Evolutionary conservation across 495 filamentous ascomycete genomes (phyloP).

Genomic region (Trypethelium eluteriae): DNA sequence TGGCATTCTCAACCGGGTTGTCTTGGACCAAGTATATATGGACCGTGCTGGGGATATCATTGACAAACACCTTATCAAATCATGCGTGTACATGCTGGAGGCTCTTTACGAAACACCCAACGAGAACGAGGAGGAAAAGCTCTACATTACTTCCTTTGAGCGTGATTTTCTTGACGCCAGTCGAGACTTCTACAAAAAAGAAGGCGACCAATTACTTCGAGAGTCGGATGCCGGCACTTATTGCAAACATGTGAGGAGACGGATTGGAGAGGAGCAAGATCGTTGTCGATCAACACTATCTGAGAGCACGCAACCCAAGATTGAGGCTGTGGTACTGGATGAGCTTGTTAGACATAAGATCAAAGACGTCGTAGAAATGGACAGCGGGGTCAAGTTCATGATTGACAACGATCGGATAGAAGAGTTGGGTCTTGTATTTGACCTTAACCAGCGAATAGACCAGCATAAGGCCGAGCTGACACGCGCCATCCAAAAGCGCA

Average conservation of each 20-base stretch:
- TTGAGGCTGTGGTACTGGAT: constrained; percentile 67
- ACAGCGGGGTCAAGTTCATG: constrained; percentile 83
- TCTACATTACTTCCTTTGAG: constrained; percentile 83
- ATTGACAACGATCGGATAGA: constrained; percentile 77
- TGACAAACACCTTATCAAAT: constrained; percentile 70
- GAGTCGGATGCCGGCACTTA: constrained; percentile 75
- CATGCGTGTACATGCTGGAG: constrained; percentile 85
- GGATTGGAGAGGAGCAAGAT: constrained; percentile 71
- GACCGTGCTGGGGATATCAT: constrained; percentile 87
- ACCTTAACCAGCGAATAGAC: constrained; percentile 72
- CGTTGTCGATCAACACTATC: constrained; percentile 75
- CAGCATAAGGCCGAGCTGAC: constrained; percentile 62
- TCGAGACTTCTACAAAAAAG: constrained; percentile 61
- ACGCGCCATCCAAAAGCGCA: constrained; percentile 59
- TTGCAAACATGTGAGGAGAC: constrained; percentile 64
- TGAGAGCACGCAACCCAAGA: constrained; percentile 59
- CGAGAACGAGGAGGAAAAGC: constrained; percentile 64
- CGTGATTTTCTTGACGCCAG: constrained; percentile 65
- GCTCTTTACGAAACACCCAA: constrained; percentile 72
- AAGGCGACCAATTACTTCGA: constrained; percentile 65
- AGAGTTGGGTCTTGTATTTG: constrained; percentile 68
- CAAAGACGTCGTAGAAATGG: constrained; percentile 71
- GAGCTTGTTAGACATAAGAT: constrained; percentile 71
- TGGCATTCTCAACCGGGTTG: constrained; percentile 66
- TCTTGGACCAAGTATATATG: constrained; percentile 86